Percentiles rank a stretch among this genome's conserved stretches.
Evolutionary conservation across 306 rosid species (phyloP).

Genomic region (Senna siamea): DNA sequence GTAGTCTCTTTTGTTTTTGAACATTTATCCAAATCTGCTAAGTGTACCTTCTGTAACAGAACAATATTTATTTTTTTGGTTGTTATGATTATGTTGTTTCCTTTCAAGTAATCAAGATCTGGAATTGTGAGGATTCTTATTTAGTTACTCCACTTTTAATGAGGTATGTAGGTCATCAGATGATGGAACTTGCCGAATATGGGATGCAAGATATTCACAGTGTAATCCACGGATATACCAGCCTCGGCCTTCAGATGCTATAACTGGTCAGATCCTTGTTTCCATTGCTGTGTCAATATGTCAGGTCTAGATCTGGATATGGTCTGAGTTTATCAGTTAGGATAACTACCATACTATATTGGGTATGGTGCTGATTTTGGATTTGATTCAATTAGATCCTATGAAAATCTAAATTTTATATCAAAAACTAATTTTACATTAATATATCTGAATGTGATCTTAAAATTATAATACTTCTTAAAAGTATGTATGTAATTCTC

Average conservation of each 20-base stretch:
- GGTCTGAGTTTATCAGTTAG: slow-evolving; percentile 28
- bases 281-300: slow-evolving; percentile 35
- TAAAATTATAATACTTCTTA: slow-evolving; percentile 13
- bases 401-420: slow-evolving; percentile 16
- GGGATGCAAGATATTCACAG: slow-evolving; percentile 84
- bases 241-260: slow-evolving; percentile 70
- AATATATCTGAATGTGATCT: slow-evolving; percentile 13
- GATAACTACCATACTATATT: slow-evolving; percentile 31
- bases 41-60: slow-evolving; percentile 9
- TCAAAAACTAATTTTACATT: slow-evolving; percentile 10
- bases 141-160: slow-evolving; percentile 31
- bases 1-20: neutral
- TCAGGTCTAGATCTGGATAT: slow-evolving; percentile 36
- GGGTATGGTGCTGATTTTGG: slow-evolving; percentile 35
- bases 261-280: slow-evolving; percentile 62
- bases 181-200: slow-evolving; percentile 91
- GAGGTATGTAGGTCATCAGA: slow-evolving; percentile 70
- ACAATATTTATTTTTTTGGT: slow-evolving; percentile 26
- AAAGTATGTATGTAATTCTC: slow-evolving; percentile 10
- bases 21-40: neutral
- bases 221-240: slow-evolving; percentile 64
- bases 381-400: slow-evolving; percentile 31
- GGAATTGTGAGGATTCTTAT: slow-evolving; percentile 12
- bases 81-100: neutral
- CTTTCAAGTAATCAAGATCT: neutral